Conservation (phyloP, 1,139 yeast genomes). For the Taphrina communis region DNA sequence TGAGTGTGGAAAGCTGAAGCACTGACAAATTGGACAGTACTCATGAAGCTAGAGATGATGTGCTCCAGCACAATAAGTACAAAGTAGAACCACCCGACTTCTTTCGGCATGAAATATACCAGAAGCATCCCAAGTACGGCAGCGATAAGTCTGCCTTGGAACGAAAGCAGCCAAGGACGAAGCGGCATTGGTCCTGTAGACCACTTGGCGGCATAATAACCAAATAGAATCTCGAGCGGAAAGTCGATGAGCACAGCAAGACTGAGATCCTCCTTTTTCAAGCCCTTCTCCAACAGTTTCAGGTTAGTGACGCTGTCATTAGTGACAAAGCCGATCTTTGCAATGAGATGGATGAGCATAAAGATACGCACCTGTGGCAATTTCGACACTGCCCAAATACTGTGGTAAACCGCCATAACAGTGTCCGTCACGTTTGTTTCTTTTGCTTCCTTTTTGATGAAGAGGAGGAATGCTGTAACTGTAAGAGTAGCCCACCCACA, state of each 20-base stretch:
- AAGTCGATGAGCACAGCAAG: conserved; percentile 90
- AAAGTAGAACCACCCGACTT: conserved; percentile 62
- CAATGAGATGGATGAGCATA: conserved; percentile 72
- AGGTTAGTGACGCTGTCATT: conserved; percentile 95
- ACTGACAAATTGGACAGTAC: conserved; percentile 92
- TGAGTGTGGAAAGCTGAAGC: conserved; percentile 93
- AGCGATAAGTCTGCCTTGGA: conserved; percentile 78
- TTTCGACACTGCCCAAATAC: conserved; percentile 78
- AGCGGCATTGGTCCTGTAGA: conserved; percentile 74
- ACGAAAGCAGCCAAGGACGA: conserved; percentile 89
- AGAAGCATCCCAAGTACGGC: conserved; percentile 77
- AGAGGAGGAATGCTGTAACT: conserved; percentile 66
- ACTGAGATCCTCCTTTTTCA: conserved; percentile 90
- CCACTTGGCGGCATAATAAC: conserved; percentile 96
- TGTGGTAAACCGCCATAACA: conserved; percentile 62
- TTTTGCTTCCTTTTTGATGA: conserved; percentile 54
- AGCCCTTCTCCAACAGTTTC: conserved; percentile 89
- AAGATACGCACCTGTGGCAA: conserved; percentile 78
- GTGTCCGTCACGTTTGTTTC: conserved; percentile 54
- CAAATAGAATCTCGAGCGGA: conserved; percentile 93
- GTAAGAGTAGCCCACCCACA: conserved; percentile 77
- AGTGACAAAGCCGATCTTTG: conserved; percentile 92
- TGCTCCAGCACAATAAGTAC: conserved; percentile 77
- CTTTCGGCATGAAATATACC: conserved; percentile 73
- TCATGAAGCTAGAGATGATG: conserved; percentile 84